Evolutionary conservation across 2,329 filamentous ascomycete genomes (phyloP).

Genomic region (Chlorencoelia australis): DNA sequence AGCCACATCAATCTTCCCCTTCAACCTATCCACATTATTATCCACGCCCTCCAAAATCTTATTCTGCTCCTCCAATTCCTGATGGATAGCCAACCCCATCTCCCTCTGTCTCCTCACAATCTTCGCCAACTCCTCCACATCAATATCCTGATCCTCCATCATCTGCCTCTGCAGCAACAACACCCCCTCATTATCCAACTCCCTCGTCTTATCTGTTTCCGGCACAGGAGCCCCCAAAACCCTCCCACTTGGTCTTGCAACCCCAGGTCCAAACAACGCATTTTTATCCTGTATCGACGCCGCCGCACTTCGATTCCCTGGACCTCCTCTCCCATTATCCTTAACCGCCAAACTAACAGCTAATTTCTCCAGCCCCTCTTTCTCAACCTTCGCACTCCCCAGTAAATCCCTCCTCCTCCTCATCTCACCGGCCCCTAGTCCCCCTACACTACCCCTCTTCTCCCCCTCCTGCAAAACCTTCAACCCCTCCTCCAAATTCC

Average conservation of each 20-base stretch:
- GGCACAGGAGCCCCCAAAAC: slow-evolving; percentile 63
- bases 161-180: slow-evolving; percentile 64
- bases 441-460: slow-evolving; percentile 18
- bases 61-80: slow-evolving; percentile 63
- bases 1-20: slow-evolving; percentile 62
- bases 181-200: slow-evolving; percentile 67
- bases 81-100: slow-evolving; percentile 67
- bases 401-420: slow-evolving; percentile 62
- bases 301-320: slow-evolving; percentile 10
- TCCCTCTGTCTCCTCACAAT: slow-evolving; percentile 65
- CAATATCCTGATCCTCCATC: slow-evolving; percentile 65
- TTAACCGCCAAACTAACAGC: slow-evolving; percentile 48
- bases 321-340: slow-evolving; percentile 17
- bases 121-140: slow-evolving; percentile 56
- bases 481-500: slow-evolving; percentile 56
- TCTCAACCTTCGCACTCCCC: slow-evolving; percentile 59
- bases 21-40: slow-evolving; percentile 54
- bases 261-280: slow-evolving; percentile 35
- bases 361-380: slow-evolving; percentile 65
- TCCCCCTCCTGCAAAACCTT: slow-evolving; percentile 42
- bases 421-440: slow-evolving; percentile 64
- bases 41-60: slow-evolving; percentile 59
- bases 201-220: slow-evolving; percentile 67
- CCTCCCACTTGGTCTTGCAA: slow-evolving; percentile 40
- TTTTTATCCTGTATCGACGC: slow-evolving; percentile 32